phyloP scores from a whole-genome alignment of 331 rosid genomes.

The Telfairia occidentalis region DNA sequence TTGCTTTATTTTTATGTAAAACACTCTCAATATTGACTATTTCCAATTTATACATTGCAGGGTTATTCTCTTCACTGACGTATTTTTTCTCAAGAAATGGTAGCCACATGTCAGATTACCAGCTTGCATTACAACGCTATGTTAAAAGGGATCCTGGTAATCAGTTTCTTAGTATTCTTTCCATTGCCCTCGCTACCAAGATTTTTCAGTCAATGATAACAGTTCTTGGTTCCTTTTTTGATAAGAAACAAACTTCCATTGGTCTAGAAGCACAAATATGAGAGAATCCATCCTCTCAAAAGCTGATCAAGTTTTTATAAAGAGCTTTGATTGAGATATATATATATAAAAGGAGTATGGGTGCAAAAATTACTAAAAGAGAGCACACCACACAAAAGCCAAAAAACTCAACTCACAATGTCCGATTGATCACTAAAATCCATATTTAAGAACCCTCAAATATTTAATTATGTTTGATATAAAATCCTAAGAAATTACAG shows the following conservation, averaged over 20 bases:
- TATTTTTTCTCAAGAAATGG: slow-evolving; percentile 94
- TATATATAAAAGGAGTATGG: neutral
- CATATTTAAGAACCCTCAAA: neutral
- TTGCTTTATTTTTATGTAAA: neutral
- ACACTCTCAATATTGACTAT: neutral
- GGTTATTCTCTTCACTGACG: slow-evolving; percentile 69
- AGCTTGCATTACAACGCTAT: slow-evolving; percentile 71
- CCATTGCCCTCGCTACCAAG: neutral
- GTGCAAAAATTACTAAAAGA: neutral
- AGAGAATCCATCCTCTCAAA: neutral
- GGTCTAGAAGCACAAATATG: neutral
- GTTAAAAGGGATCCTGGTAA: slow-evolving; percentile 68
- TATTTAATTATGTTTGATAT: too few species aligned
- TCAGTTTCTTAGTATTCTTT: slow-evolving; percentile 5
- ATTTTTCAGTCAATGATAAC: neutral
- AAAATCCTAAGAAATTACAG: too few species aligned
- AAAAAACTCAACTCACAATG: neutral
- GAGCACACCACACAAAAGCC: neutral
- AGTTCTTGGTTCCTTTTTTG: neutral
- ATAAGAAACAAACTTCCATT: neutral
- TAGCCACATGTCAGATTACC: slow-evolving; percentile 68
- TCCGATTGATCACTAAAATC: neutral
- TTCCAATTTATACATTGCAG: slow-evolving; percentile 37
- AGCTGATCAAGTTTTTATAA: neutral
- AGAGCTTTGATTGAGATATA: neutral